Base-by-base conservation (phyloP, 129 eudicot species). In the Flaveria bidentis region DNA sequence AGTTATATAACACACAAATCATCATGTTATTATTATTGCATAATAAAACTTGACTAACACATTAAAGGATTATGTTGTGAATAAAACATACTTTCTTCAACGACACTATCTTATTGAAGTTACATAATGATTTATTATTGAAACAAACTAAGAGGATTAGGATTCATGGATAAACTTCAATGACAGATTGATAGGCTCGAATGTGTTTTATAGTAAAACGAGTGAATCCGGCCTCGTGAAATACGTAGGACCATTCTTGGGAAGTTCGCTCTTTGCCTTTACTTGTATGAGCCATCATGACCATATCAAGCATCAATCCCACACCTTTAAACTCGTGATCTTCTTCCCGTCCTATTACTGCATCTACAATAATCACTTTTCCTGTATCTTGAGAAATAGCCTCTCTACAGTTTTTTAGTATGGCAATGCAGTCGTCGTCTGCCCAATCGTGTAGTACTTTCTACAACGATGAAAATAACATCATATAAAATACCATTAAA, bases 391-490 rank as follows among this genome's bases (percentile, higher is more conserved):
- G 36, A 14, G 87, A 80, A 66, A 86, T 80, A 5, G 89, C 86
- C 22, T 89, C 83, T 49, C 74, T 74, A 57, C 87, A 82, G 10
- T 84, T 84, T 39, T 55, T 84, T 77, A 86, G 69, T 26, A 86
- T 84, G 7, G 67, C 36, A 11, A 82, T 82, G 85, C 91, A 86
- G 71, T 84, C 86, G 0, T 86, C 87, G 2, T 89, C 89, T 9
- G 82, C 83, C 91, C 95, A 86, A 69, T 86, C 91, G 25, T 84
- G 91, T 26, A 86, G 47, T 7, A 89, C 86, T 85, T 85, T 82
- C 91, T 86, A 69, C 64, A 75, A 28, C 14, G 16, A 6, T 42
- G 5, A 26, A 67, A 58, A 58, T 9, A 23, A 0, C 3, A 57
- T 9, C 22, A 8, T 9, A 57, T 57, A 57, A 18, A 9, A 57